Evolutionary conservation across 176 grass and related monocot genomes (phyloP).

Genomic region (Chrysopogon serrulatus): DNA sequence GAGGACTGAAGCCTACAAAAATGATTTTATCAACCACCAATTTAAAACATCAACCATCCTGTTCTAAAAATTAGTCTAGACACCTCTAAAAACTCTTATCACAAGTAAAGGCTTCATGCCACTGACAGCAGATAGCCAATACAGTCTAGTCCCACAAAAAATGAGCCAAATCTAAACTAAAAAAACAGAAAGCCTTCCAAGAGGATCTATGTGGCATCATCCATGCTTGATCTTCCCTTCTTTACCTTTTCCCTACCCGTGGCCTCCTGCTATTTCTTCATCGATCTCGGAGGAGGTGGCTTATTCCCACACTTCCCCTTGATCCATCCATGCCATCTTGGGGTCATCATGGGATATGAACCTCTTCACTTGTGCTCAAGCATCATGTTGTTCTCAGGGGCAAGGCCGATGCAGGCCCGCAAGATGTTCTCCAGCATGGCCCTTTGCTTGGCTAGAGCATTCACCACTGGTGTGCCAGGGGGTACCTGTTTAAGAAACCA

Average conservation of each 20-base stretch:
- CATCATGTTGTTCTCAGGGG: slow-evolving; percentile 86
- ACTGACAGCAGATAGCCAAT: background rate
- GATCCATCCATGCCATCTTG: background rate
- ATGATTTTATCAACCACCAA: background rate
- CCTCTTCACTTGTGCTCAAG: slow-evolving; percentile 77
- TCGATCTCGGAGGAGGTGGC: background rate
- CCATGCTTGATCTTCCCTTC: background rate
- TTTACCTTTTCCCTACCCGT: background rate
- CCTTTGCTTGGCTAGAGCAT: slow-evolving; percentile 77
- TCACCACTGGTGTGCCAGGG: slow-evolving; percentile 79
- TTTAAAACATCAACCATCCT: background rate
- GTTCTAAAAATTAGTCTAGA: background rate
- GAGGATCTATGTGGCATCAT: background rate
- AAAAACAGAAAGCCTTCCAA: too few species aligned
- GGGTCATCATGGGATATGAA: background rate
- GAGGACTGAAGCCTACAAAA: too few species aligned
- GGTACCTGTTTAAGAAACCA: slow-evolving; percentile 57
- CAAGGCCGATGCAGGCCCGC: slow-evolving; percentile 66
- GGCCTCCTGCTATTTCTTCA: background rate
- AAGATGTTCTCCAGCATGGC: slow-evolving; percentile 90
- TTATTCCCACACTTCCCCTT: background rate
- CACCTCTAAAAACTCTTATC: background rate
- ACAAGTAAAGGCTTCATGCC: background rate
- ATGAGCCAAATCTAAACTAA: too few species aligned
- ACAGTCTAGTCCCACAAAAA: too few species aligned